phyloP scores from a whole-genome alignment of 1,284 basidiomycete species.

The Moesziomyces sp. region DNA sequence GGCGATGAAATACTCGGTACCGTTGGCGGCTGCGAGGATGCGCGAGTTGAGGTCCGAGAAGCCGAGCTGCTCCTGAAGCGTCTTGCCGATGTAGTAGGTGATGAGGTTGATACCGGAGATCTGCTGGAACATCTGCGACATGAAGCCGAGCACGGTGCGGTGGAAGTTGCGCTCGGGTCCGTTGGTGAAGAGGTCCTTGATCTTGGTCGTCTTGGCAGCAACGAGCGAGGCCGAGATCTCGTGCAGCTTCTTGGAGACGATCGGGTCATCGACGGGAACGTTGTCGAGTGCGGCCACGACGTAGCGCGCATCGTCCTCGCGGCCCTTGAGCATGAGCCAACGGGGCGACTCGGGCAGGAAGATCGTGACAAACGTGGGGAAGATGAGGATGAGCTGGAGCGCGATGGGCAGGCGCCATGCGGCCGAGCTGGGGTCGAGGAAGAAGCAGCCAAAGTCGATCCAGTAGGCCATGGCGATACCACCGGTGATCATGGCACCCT shows the following conservation, averaged over 20 bases:
- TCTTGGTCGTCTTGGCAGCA: slow-evolving; percentile 30
- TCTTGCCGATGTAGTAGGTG: slow-evolving; percentile 66
- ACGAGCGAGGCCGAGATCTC: slow-evolving; percentile 58
- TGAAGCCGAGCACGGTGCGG: slow-evolving; percentile 59
- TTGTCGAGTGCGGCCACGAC: slow-evolving; percentile 60
- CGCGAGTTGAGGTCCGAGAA: slow-evolving; percentile 56
- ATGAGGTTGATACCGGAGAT: slow-evolving; percentile 64
- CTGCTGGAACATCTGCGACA: slow-evolving; percentile 66
- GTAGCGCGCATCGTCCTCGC: slow-evolving; percentile 53
- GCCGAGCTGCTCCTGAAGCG: slow-evolving; percentile 60
- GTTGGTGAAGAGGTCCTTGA: slow-evolving; percentile 60
- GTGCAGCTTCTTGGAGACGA: slow-evolving; percentile 49
- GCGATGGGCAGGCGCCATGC: slow-evolving; percentile 64
- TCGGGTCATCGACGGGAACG: slow-evolving; percentile 52
- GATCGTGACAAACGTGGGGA: slow-evolving; percentile 65
- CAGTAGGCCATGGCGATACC: slow-evolving; percentile 63
- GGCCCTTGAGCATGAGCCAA: slow-evolving; percentile 62
- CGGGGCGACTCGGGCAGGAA: slow-evolving; percentile 65
- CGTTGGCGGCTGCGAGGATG: slow-evolving; percentile 64
- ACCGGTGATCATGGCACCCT: slow-evolving; percentile 62
- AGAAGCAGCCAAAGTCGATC: slow-evolving; percentile 65
- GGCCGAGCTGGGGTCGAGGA: slow-evolving; percentile 46
- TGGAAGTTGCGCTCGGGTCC: slow-evolving; percentile 65
- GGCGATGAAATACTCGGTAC: slow-evolving; percentile 66
- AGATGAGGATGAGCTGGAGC: slow-evolving; percentile 63